Conservation (phyloP, 208 protist species). For the Leishmania turanica region DNA sequence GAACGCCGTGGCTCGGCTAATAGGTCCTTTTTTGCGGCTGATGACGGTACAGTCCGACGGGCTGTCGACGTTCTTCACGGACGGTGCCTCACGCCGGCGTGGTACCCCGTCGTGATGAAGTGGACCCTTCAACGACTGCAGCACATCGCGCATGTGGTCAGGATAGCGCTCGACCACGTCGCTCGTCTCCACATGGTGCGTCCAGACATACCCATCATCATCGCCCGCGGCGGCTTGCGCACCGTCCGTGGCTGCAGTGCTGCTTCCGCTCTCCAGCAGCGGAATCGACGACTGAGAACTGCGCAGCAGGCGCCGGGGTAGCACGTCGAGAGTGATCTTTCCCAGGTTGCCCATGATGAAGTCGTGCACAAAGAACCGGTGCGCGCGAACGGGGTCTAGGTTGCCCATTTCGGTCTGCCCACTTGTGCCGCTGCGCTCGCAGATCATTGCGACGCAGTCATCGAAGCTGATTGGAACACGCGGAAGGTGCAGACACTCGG, state of each 20-base stretch:
- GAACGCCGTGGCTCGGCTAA: constrained; percentile 61
- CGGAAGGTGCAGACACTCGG: constrained; percentile 83
- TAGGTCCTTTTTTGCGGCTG: constrained; percentile 79
- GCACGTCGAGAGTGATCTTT: constrained; percentile 79
- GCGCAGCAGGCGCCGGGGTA: constrained; percentile 61
- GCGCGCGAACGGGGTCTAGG: constrained; percentile 66
- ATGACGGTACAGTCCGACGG: constrained; percentile 56
- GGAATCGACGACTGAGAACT: constrained; percentile 13
- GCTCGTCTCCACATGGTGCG: constrained; percentile 71
- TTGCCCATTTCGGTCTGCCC: constrained; percentile 85
- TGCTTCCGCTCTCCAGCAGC: constrained; percentile 17
- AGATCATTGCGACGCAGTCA: constrained; percentile 90
- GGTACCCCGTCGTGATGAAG: constrained; percentile 4
- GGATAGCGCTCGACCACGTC: constrained; percentile 82
- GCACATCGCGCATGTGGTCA: constrained; percentile 79
- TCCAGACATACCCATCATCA: constrained; percentile 45
- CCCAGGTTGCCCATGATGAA: constrained; percentile 85
- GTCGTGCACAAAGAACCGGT: constrained; percentile 86
- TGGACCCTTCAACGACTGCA: constrained; percentile 58
- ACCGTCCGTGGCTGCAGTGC: background rate
- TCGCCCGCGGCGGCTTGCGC: background rate
- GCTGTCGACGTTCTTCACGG: background rate
- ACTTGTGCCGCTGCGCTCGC: constrained; percentile 83
- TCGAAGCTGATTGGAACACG: constrained; percentile 89
- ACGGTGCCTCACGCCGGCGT: background rate